Evolutionary conservation across 1,284 basidiomycete species (phyloP).

Genomic region (Trametes pubescens): DNA sequence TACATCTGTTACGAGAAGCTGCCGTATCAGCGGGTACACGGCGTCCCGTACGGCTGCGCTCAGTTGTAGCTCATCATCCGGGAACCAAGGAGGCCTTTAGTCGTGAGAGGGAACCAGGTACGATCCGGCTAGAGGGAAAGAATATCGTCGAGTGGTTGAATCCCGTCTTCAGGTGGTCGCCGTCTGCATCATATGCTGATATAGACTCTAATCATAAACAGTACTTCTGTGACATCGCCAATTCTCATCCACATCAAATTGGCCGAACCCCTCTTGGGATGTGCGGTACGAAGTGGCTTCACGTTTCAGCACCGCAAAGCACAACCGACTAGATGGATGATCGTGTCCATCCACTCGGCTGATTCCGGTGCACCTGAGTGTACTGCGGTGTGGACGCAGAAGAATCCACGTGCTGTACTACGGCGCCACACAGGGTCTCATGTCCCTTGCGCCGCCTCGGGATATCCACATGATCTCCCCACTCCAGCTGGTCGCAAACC

Average conservation of each 20-base stretch:
- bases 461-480: not conserved
- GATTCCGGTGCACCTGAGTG: not conserved
- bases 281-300: not conserved
- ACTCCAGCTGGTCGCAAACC: not conserved
- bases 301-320: not conserved
- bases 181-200: no score
- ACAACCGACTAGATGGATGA: not conserved
- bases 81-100: not conserved
- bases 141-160: no score
- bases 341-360: not conserved
- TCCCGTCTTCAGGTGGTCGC: no score
- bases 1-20: no score
- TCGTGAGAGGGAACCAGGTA: no score
- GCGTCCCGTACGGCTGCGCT: not conserved
- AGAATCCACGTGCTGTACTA: not conserved
- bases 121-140: no score
- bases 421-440: not conserved
- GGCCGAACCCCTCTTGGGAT: not conserved
- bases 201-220: no score
- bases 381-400: not conserved
- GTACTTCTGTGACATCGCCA: no score
- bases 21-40: not conserved
- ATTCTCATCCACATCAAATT: not conserved
- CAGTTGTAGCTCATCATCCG: not conserved
- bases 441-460: not conserved